Base-by-base conservation (phyloP, 345 rosid species). In the Arabis alpina region DNA sequence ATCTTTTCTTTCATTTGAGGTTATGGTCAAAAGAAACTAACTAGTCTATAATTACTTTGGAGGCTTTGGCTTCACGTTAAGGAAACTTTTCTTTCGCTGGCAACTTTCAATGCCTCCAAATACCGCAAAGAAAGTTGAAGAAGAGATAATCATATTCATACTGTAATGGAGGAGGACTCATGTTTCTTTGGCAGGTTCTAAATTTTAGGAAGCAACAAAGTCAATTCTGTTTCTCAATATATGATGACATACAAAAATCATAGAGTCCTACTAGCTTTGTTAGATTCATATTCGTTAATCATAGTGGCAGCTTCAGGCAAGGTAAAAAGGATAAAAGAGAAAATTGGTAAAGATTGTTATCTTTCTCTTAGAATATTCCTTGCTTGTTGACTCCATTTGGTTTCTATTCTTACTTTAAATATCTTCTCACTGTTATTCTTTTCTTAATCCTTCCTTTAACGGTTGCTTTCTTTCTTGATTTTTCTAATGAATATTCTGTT, bases 331-430 rank as follows among this genome's bases (percentile, higher is more conserved):
- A 37, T n/a, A 8, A 64, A 37, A 13, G 1, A 40, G 3, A 12
- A 11, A 4, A 59, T 50, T 51, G 67, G 43, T 51, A 64, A 64
- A 64, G 58, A 37, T 72, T 48, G 65, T 64, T 37, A 30, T 56
- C 45, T 73, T 73, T 65, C 24, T 73, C 40, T 49, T n/a, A 64
- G 9, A 19, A 19, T 19, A 65, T 73, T 65, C 72, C 8, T 73
- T 73, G 4, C 71, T 48, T 73, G 60, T 40, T 8, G 6, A 24
- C 27, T 16, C 15, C 48, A 52, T 51, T 43, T 12, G 52, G 44
- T 70, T 24, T n/a, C 2, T 44, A 14, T 43, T 61, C 47, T 61
- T 43, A 42, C 15, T 14, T 2, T 55, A 37, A 3, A 37, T 15
- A 55, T 48, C 43, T 39, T 19, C 65, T 39, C 66, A 48, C 0